Base-by-base conservation (phyloP, 2,329 filamentous ascomycete species). In the Colletotrichum tamarilloi region DNA sequence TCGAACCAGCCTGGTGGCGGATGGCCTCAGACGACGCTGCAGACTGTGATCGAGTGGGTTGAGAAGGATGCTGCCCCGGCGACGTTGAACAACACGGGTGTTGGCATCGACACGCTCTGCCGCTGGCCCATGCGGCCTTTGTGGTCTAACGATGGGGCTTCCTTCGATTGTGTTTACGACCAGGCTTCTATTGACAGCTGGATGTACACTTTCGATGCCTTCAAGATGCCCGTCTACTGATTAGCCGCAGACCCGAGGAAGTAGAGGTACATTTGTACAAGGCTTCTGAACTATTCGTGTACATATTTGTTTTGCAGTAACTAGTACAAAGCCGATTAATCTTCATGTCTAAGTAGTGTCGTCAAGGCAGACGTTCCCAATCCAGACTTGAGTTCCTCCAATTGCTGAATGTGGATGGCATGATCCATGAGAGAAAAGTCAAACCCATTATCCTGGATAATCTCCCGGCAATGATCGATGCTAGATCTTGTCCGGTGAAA, bases 31-130 rank as follows among this genome's bases (percentile, higher is more conserved):
- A 83, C 83, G 16, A 88, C 86, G 75, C 80, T 87, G 74, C 80
- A 82, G 75, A 82, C 78, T 2, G 79, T 88, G 76, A 85, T 90
- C 62, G 80, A 87, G 67, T 89, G 87, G 87, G 87, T 88, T 0
- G 87, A 89, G 80, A 83, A 86, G 14, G 85, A 83, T 2, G 77
- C 82, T 5, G 82, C 81, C 58, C 87, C 88, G 2, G 80, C 77
- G 9, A 83, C 80, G 1, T 76, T 90, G 49, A 85, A 85, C 55
- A 85, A 79, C 24, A 80, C 79, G 0, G 84, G 84, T 6, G 82
- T 80, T 57, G 79, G 82, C 28, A 78, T 83, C 56, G 32, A 19
- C 0, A 77, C 79, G 64, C 72, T 87, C 19, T 87, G 85, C 74
- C 78, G 79, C 30, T 87, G 83, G 82, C 85, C 85, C 24, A 73